Percentiles rank a stretch among this genome's conserved stretches.
Evolutionary conservation across 495 filamentous ascomycete genomes (phyloP).

Genomic region (Aspergillus panamensis): DNA sequence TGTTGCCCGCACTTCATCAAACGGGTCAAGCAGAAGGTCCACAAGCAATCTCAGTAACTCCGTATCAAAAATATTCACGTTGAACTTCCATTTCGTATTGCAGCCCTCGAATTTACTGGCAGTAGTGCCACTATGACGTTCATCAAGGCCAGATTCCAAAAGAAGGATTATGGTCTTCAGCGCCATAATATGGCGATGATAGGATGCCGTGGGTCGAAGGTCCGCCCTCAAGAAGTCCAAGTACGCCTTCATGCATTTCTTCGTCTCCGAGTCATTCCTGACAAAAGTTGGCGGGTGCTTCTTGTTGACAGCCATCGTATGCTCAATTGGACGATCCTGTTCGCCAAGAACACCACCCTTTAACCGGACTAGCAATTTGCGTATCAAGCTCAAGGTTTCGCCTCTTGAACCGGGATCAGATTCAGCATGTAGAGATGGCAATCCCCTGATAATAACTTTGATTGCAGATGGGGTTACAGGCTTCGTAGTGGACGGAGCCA

Average conservation of each 20-base stretch:
- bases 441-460: slow-evolving; percentile 52
- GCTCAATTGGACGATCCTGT: slow-evolving; percentile 16
- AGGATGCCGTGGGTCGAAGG: slow-evolving; percentile 70
- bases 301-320: slow-evolving; percentile 13
- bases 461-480: slow-evolving; percentile 61
- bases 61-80: slow-evolving; percentile 53
- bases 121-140: slow-evolving; percentile 17
- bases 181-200: slow-evolving; percentile 80
- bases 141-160: slow-evolving; percentile 53
- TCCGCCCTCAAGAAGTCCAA: slow-evolving; percentile 65
- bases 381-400: slow-evolving; percentile 65
- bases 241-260: slow-evolving; percentile 66
- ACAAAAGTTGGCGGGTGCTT: slow-evolving; percentile 18
- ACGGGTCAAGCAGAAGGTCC: slow-evolving; percentile 81
- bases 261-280: slow-evolving; percentile 43
- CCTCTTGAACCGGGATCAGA: slow-evolving; percentile 79
- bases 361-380: slow-evolving; percentile 64
- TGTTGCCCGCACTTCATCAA: slow-evolving; percentile 79
- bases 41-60: slow-evolving; percentile 53
- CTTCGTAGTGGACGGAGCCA: slow-evolving; percentile 64
- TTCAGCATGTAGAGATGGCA: slow-evolving; percentile 71
- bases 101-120: slow-evolving; percentile 17
- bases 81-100: slow-evolving; percentile 47
- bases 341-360: slow-evolving; percentile 36
- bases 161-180: slow-evolving; percentile 62